Conservation (phyloP, 257 asterid species). For the Datura wrightii region DNA sequence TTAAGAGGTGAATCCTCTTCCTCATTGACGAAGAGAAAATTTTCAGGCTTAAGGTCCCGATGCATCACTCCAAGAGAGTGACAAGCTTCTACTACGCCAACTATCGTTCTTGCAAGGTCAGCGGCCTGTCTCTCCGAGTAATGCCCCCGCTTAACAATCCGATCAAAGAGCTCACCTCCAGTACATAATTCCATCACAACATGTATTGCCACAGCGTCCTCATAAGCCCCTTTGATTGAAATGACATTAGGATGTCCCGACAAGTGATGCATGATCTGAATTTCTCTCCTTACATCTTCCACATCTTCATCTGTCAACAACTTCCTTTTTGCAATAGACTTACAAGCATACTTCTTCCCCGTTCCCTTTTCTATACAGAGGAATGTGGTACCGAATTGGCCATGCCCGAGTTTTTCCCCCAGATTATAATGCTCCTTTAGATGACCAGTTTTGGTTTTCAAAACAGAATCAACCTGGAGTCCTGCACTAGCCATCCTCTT, state of each 20-base stretch:
- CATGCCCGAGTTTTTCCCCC: slow-evolving; percentile 85
- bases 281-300: slow-evolving; percentile 91
- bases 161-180: slow-evolving; percentile 93
- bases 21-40: slow-evolving; percentile 72
- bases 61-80: slow-evolving; percentile 94
- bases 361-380: slow-evolving; percentile 66
- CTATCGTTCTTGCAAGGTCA: slow-evolving; percentile 72
- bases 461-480: slow-evolving; percentile 69
- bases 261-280: slow-evolving; percentile 90
- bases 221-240: slow-evolving; percentile 81
- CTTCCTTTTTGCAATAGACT: slow-evolving; percentile 84
- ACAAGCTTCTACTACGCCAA: slow-evolving; percentile 77
- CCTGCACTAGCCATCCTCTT: slow-evolving; percentile 77
- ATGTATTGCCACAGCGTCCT: slow-evolving; percentile 86
- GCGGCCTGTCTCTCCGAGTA: slow-evolving; percentile 86
- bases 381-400: slow-evolving; percentile 84
- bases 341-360: slow-evolving; percentile 73
- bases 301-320: slow-evolving; percentile 72
- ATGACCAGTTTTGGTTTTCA: slow-evolving; percentile 70
- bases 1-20: slow-evolving; percentile 82
- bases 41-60: slow-evolving; percentile 92
- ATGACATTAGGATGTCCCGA: slow-evolving; percentile 79
- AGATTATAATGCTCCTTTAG: slow-evolving; percentile 67
- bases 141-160: slow-evolving; percentile 84
- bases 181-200: slow-evolving; percentile 90